Evolutionary conservation across 176 grass and related monocot species (phyloP), one percentile per base, ranked within the genome.

Genomic region (Phyllostachys edulis): DNA sequence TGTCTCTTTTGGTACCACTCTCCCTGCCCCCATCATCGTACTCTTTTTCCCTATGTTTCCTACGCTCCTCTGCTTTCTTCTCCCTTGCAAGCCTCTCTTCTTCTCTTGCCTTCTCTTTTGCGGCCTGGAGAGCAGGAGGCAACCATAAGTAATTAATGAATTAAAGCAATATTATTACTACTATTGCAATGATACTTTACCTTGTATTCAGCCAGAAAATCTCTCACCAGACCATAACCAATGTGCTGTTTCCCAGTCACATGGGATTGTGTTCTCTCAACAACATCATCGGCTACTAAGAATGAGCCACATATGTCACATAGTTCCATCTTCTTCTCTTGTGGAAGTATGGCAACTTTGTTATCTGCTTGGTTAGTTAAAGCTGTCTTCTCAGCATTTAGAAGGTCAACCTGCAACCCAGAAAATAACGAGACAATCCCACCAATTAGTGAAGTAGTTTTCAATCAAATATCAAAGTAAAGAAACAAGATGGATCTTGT

Each of bases 291-390:
- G 1, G 95, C 32, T 71, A 98, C 87, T 82, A 98, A 87, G 83
- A 98, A 98, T 23, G 95, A 98, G 17, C 95, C 95, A 73, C 95
- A 98, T 56, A 87, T 91, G 76, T 97, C 94, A 63, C 94, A 97
- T 36, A 97, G 89, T 81, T 90, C 91, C 94, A 97, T 98, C 84
- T 97, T 97, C 80, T 97, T 97, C 73, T 97, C 94, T 78, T 90
- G 88, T 47, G 86, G 73, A 92, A 97, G 90, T 52, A 93, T 90
- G 56, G 84, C 76, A 47, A 71, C 79, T 85, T 97, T 97, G 67
- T 82, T 92, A 79, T 92, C 86, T 51, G 85, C 71, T 89, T 90
- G 92, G 90, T 78, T 92, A 69, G 86, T 70, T 86, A 97, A 85
- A 47, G 88, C 85, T 40, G 92, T 89, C 80, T 97, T 97, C 80